Percentiles rank a stretch among this genome's conserved stretches.
phyloP scores from a whole-genome alignment of 2,329 filamentous ascomycete genomes.

The Colletotrichum spaethianum region DNA sequence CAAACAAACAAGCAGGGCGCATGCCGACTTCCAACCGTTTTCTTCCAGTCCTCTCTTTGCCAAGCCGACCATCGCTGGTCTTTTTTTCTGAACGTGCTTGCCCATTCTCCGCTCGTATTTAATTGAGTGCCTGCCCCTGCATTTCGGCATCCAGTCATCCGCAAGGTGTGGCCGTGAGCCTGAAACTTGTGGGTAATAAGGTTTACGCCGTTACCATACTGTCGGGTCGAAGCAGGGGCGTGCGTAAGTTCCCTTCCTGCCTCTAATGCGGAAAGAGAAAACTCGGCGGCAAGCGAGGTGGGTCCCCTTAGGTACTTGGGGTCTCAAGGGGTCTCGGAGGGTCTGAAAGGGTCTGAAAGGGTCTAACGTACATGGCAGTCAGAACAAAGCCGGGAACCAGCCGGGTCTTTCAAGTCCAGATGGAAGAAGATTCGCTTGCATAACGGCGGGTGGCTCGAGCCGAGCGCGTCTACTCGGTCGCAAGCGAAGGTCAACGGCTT shows the following conservation, averaged over 20 bases:
- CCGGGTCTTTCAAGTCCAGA: not conserved
- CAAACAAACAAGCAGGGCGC: not conserved
- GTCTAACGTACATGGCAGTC: not conserved
- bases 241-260: not conserved
- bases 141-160: too few relatives aligned
- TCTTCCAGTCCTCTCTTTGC: not conserved
- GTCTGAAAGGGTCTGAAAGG: not conserved
- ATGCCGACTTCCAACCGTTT: not conserved
- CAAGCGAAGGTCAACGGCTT: not conserved
- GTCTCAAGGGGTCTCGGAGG: too few relatives aligned
- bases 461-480: not conserved
- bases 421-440: not conserved
- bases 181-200: slow-evolving; percentile 12
- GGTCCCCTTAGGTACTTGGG: not conserved
- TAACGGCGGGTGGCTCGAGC: not conserved
- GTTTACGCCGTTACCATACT: slow-evolving; percentile 10
- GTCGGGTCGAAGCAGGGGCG: not conserved
- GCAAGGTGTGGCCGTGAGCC: too few relatives aligned
- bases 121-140: too few relatives aligned
- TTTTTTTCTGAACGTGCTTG: too few relatives aligned
- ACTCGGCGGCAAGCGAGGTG: not conserved
- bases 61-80: too few relatives aligned
- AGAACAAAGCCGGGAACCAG: not conserved
- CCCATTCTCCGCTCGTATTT: too few relatives aligned
- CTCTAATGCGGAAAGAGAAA: not conserved